Base-by-base conservation (phyloP, 345 rosid genomes). In the Kernera saxatilis region DNA sequence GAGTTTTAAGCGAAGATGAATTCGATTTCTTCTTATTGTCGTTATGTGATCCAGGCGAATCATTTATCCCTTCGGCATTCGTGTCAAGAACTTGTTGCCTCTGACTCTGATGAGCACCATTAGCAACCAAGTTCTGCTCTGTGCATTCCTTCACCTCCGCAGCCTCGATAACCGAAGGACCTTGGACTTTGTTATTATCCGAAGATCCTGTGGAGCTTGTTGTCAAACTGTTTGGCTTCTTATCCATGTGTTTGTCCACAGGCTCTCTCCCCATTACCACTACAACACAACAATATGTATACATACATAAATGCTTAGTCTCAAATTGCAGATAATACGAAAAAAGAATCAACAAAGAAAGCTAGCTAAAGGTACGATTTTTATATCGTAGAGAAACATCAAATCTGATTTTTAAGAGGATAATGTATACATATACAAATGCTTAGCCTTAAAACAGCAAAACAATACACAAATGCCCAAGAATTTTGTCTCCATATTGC, bases 211-310 rank as follows among this genome's bases (percentile, higher is more conserved):
- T 32, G 9, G 73, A 75, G 36, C 57, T 63, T 21, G 10, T 33
- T n/a, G 60, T 25, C 3, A 63, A 72, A 72, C 89, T 88, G 41
- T 83, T 83, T 41, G 75, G 51, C 30, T 78, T 90, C 68, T 78
- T 86, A 60, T 88, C 89, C 90, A 83, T 82, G 71, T 80, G 79
- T 55, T 80, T 82, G 76, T 77, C 81, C 15, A 75, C 77, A 52
- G 80, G 80, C 58, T 88, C 88, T 75, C 84, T 84, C 67, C 93
- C 95, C 98, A 92, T 92, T 70, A 78, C 77, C 74, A 67, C 73
- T 74, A 56, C 10, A 66, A 36, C 22, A 66, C 17, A 13, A 43
- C 18, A 57, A 32, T 18, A n/a, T 27, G 21, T 53, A 53, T 26
- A 2, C 9, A 40, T 39, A 12, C 15, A 37, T 21, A 33, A 33